Base-by-base conservation (phyloP, 2,329 filamentous ascomycete species). In the Bipolaris cookei region DNA sequence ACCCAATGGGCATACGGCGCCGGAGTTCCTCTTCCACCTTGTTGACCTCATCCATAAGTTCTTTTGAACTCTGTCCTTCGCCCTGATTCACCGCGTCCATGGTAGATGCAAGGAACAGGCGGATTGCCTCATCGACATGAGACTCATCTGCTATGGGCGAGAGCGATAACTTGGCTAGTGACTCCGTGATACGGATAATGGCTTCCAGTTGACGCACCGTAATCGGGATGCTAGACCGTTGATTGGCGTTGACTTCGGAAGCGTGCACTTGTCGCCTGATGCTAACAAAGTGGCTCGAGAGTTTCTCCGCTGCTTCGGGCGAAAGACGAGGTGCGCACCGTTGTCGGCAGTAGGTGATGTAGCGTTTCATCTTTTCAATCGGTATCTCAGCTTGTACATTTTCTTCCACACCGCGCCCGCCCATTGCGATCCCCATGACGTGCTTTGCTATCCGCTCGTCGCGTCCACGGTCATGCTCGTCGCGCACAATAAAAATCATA, bases 401-500 rank as follows among this genome's bases (percentile, higher is more conserved):
- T 69, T 97, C 92, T 68, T 96, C 92, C 0, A 90, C 80, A 38
- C 91, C 90, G 51, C 90, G 87, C 13, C 91, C 90, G 56, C 92
- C 92, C 91, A 97, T 98, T 70, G 98, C 94, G 63, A 99, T 93
- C 43, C 90, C 88, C 88, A 99, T 97, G 72, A 99, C 94, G 85
- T 99, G 95, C 73, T 89, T 94, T 11, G 95, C 95, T 71, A 99
- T 98, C 3, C 85, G 88, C 80, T 97, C 92, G 73, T 99, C 95
- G 70, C 94, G 91, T 55, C 86, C 89, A 42, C 91, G 86, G 61
- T 94, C 91, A 76, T 99, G 95, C 61, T 96, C 92, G 76, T 99
- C 95, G 67, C 91, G 91, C 61, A 99, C 94, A 65, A 99, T 97
- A 81, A 98, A 99, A 65, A 99, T 98, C 91, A 99, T 97, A 77